Percentiles rank a stretch among this genome's conserved stretches.
Conservation (phyloP, 2,329 filamentous ascomycete species). For the Ophiostoma quercus region DNA sequence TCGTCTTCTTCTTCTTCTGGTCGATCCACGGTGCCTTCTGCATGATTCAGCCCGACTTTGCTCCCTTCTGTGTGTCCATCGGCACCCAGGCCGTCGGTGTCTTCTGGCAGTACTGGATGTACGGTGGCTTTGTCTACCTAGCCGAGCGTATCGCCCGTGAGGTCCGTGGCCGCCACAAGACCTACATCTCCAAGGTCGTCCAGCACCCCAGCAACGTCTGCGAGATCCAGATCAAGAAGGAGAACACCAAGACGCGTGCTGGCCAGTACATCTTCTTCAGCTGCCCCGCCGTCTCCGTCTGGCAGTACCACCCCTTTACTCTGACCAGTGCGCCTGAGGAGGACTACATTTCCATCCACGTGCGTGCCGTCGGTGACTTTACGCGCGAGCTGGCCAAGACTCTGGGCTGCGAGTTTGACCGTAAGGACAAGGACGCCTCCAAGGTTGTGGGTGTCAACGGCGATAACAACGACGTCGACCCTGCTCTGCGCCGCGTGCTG, state of each 20-base stretch:
- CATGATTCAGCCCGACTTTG: conserved; percentile 81
- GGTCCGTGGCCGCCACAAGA: conserved; percentile 73
- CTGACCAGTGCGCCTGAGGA: conserved; percentile 83
- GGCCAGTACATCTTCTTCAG: conserved; percentile 88
- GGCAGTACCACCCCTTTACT: conserved; percentile 86
- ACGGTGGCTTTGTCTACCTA: conserved; percentile 73
- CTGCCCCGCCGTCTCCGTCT: conserved; percentile 78
- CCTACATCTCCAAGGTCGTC: conserved; percentile 81
- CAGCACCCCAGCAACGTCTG: conserved; percentile 85
- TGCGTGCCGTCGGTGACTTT: conserved; percentile 78
- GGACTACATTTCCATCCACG: conserved; percentile 83
- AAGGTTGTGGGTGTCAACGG: conserved; percentile 65
- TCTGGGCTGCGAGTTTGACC: conserved; percentile 70
- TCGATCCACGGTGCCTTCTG: conserved; percentile 84
- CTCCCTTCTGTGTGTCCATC: conserved; percentile 69
- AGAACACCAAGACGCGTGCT: conserved; percentile 72
- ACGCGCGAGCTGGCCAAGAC: conserved; percentile 63
- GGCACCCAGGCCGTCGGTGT: conserved; percentile 63
- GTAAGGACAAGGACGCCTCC: conserved; percentile 50
- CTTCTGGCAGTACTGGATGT: conserved; percentile 87
- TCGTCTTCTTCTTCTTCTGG: conserved; percentile 87
- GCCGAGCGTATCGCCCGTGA: conserved; percentile 74
- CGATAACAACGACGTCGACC: conserved; percentile 57
- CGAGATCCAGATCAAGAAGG: conserved; percentile 90
- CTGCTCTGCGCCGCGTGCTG: conserved; percentile 65